Evolutionary conservation across 805 yeast species (phyloP).

Genomic region (Millerago galiae): DNA sequence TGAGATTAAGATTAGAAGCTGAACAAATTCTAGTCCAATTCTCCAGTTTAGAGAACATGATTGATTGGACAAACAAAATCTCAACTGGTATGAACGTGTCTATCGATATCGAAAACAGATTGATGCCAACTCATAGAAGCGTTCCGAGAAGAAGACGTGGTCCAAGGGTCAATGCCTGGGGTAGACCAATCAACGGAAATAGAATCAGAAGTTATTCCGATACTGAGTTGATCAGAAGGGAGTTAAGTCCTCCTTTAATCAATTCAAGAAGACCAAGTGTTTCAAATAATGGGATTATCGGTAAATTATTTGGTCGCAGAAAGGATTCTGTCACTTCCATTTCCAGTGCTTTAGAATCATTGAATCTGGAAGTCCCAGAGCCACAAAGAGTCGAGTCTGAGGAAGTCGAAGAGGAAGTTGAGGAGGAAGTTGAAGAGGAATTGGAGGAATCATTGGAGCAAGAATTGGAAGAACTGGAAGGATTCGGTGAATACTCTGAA

Average conservation of each 20-base stretch:
- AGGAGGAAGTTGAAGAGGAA: neutral
- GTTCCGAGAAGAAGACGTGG: constrained; percentile 72
- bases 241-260: constrained; percentile 17
- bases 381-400: neutral
- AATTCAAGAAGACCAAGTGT: constrained; percentile 9
- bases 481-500: constrained; percentile 8
- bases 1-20: constrained; percentile 74
- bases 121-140: constrained; percentile 68
- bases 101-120: constrained; percentile 66
- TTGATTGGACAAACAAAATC: constrained; percentile 72
- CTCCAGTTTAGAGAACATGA: constrained; percentile 53
- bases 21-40: constrained; percentile 75
- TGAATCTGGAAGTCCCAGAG: neutral
- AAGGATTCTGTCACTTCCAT: neutral
- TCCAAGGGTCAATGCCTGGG: constrained; percentile 18
- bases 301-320: constrained; percentile 4
- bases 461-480: constrained; percentile 11
- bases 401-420: neutral
- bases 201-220: constrained; percentile 24
- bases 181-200: constrained; percentile 6
- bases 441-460: constrained; percentile 15
- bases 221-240: constrained; percentile 22
- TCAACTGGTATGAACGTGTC: constrained; percentile 75
- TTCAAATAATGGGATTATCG: constrained; percentile 11
- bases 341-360: neutral